Conservation (phyloP, 2,329 filamentous ascomycete species). For the Rhinocladiella similis region DNA sequence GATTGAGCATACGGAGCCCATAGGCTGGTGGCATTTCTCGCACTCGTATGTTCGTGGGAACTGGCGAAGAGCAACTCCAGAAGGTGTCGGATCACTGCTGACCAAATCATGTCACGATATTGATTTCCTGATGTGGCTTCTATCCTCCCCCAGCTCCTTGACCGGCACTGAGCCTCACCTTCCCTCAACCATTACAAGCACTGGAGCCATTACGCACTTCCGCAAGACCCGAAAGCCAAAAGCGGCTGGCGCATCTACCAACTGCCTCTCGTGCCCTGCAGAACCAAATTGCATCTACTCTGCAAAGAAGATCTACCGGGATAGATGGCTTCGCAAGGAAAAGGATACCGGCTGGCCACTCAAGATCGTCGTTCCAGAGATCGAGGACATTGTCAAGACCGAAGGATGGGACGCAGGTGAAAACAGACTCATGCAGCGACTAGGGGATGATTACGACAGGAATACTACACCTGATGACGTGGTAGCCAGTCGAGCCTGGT, state of each 20-base stretch:
- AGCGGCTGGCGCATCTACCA: conserved; percentile 74
- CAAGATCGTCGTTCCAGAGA: conserved; percentile 85
- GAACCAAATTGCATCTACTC: conserved; percentile 81
- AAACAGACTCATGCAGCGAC: conserved; percentile 48
- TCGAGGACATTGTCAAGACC: conserved; percentile 68
- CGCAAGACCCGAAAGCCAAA: conserved; percentile 72
- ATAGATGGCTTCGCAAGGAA: conserved; percentile 64
- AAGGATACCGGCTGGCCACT: conserved; percentile 75
- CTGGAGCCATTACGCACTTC: conserved; percentile 77
- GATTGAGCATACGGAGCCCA: conserved; percentile 87
- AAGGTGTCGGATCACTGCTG: conserved; percentile 75
- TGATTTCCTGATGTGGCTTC: conserved; percentile 86
- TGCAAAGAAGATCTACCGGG: conserved; percentile 77
- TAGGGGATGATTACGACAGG: conserved; percentile 58
- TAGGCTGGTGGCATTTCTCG: conserved; percentile 94
- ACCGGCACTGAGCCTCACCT: conserved; percentile 61
- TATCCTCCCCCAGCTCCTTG: conserved; percentile 67
- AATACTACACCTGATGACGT: conserved; percentile 53
- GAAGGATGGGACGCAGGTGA: conserved; percentile 52
- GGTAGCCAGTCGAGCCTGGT: conserved; percentile 64
- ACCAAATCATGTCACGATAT: conserved; percentile 98
- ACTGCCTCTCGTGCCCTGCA: conserved; percentile 78
- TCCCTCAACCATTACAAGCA: conserved; percentile 72
- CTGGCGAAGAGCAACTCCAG: conserved; percentile 76
- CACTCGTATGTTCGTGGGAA: conserved; percentile 91